phyloP scores from a whole-genome alignment of 192 early-diverging fungal species.

The Coemansia sp. region DNA sequence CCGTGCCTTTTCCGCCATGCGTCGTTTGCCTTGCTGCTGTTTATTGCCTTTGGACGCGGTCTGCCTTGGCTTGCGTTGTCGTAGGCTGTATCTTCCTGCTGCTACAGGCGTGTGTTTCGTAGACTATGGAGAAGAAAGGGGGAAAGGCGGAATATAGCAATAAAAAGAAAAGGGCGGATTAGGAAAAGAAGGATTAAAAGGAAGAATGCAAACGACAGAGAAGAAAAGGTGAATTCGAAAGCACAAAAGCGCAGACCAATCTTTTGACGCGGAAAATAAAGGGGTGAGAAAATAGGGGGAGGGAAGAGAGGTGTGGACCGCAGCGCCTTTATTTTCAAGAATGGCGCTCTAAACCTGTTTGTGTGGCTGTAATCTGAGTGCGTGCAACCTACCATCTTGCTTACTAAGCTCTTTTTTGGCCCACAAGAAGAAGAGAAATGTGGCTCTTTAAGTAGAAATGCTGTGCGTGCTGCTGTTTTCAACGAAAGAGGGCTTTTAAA shows the following conservation, averaged over 20 bases:
- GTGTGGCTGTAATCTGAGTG: not conserved
- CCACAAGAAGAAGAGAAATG: no score
- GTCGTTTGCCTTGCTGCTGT: not conserved
- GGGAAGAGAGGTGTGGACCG: not conserved
- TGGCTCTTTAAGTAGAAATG: no score
- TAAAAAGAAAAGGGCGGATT: not conserved
- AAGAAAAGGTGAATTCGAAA: not conserved
- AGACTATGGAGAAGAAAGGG: not conserved
- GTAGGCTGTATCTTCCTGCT: slow-evolving; percentile 1
- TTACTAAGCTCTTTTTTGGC: not conserved
- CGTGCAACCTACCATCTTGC: not conserved
- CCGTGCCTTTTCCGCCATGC: slow-evolving; percentile 34
- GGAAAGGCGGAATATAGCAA: no score
- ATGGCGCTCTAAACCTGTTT: not conserved
- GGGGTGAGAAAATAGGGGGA: not conserved
- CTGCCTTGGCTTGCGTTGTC: slow-evolving; percentile 5
- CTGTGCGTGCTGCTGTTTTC: no score
- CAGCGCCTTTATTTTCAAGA: not conserved
- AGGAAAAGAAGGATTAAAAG: no score
- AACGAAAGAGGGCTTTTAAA: not conserved
- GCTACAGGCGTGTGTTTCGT: not conserved
- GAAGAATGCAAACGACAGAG: slow-evolving; percentile 2
- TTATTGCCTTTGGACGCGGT: slow-evolving; percentile 1
- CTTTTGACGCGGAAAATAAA: not conserved
- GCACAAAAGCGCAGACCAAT: not conserved